Base-by-base conservation (phyloP, 768 basidiomycete genomes). In the Filobasidium floriforme region DNA sequence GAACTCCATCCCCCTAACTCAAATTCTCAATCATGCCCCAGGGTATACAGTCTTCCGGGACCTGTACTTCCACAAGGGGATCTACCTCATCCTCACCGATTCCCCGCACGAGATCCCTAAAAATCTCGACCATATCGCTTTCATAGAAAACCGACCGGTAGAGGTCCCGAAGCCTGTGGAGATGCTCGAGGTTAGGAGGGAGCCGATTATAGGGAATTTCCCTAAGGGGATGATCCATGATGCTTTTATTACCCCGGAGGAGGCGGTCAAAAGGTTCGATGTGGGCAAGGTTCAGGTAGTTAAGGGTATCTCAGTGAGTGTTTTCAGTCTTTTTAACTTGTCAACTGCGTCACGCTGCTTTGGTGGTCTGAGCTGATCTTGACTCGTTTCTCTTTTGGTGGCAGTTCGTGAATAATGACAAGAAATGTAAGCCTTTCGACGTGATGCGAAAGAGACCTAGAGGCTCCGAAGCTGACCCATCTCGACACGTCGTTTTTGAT, bases 391-490 rank as follows among this genome's bases (percentile, higher is more conserved):
- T n/a, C n/a, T n/a, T n/a, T n/a, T n/a, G n/a, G n/a, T 54, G 18
- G 52, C 26, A 73, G 72, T 40, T 73, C 22, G 69, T 73, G 46
- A 68, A 68, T 63, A 71, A 73, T 51, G 73, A 73, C 60, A 60
- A 68, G 24, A 68, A 67, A 24, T 73, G 72, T 71, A 60, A 65
- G 72, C 69, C 32, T 19, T 15, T 32, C 24, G 41, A 41, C 0
- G 14, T 15, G 24, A 11, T 37, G 4, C 26, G 51, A 61, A 14
- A 22, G 14, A n/a, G 32, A 15, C n/a, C 28, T 18, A 41, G n/a
- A 22, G n/a, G n/a, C n/a, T 28, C 18, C 19, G 10, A 15, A 44
- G 26, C 41, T 24, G 9, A 19, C 14, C 32, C 11, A 10, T 28
- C 3, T n/a, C 32, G 32, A 22, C 57, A 14, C 3, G n/a, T 26